Base-by-base conservation (phyloP, 1,139 yeast species). In the Debaryomyces sp. region DNA sequence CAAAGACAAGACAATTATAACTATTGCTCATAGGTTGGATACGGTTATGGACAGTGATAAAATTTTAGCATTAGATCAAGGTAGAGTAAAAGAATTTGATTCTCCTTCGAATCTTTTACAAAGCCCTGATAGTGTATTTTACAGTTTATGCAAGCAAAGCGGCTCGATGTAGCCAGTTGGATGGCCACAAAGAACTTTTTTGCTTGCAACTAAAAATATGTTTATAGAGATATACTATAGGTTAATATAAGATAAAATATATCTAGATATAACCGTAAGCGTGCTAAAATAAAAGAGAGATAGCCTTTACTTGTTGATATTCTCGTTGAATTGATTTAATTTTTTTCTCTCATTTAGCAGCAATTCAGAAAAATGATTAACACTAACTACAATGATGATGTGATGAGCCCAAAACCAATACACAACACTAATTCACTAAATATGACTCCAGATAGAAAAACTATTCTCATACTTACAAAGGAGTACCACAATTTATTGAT, bases 1-100 rank as follows among this genome's bases (percentile, higher is more conserved):
- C 62, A 71, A 68, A 43, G 77, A 84, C 53, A 78, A 85, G 59
- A 88, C 96, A 0, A 87, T 88, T 50, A 67, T 89, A 43, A 87
- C 95, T 0, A 87, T 89, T 57, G 96, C 96, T 0, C 96, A 89
- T 59, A 75, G 96, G 50, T 75, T 89, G 48, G 90, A 89, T 56
- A 89, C 96, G 0, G 89, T 89, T 43, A 71, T 88, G 77, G 94
- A 87, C 57, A 84, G 87, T 59, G 96, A 89, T 58, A 77, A 78
- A 49, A 86, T 89, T 42, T 68, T 87, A 41, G 87, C 87, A 2
- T 70, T 89, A 51, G 92, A 87, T 42, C 71, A 75, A 30, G 96
- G 96, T 6, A 71, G 73, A 50, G 78, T 88, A 8, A 77, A 75
- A 33, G 96, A 89, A 64, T 88, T 84, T 65, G 96, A 84, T 51